A percentile compares a stretch with the other conserved stretches of the same genome.
Evolutionary conservation across 2,329 filamentous ascomycete species (phyloP).

Genomic region (Daldinia sp.): DNA sequence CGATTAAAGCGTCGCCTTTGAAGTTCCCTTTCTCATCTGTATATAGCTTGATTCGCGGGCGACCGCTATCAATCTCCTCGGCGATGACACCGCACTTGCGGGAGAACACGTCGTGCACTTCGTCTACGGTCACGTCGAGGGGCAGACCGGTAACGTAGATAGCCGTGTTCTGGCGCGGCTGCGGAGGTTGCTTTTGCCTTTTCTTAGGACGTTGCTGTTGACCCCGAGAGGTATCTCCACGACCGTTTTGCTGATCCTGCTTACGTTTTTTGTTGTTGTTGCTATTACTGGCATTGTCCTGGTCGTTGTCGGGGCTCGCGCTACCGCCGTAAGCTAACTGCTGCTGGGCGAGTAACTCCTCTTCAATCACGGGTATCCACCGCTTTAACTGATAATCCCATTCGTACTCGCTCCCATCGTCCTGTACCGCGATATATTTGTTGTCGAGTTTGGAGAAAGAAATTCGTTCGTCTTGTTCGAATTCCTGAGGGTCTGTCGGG

Average conservation of each 20-base stretch:
- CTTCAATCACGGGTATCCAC: slow-evolving; percentile 76
- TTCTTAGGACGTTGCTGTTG: slow-evolving; percentile 57
- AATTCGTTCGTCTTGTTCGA: slow-evolving; percentile 83
- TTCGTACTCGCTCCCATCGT: slow-evolving; percentile 86
- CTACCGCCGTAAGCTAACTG: slow-evolving; percentile 50
- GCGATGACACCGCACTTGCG: slow-evolving; percentile 89
- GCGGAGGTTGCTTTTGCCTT: slow-evolving; percentile 61
- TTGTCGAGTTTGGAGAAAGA: slow-evolving; percentile 86
- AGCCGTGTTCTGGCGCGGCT: slow-evolving; percentile 81
- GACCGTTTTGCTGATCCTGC: slow-evolving; percentile 51
- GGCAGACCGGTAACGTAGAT: slow-evolving; percentile 93
- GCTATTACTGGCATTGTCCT: slow-evolving; percentile 49
- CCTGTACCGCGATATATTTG: slow-evolving; percentile 86
- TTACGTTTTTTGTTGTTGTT: slow-evolving; percentile 56
- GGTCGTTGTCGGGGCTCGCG: slow-evolving; percentile 53
- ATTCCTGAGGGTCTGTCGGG: slow-evolving; percentile 73
- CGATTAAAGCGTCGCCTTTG: slow-evolving; percentile 92
- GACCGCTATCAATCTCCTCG: slow-evolving; percentile 90
- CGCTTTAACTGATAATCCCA: slow-evolving; percentile 77
- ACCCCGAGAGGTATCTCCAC: not conserved
- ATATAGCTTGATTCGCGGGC: slow-evolving; percentile 94
- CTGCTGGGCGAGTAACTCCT: slow-evolving; percentile 55
- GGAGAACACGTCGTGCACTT: slow-evolving; percentile 86
- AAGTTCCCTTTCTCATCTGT: slow-evolving; percentile 82
- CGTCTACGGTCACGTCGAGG: slow-evolving; percentile 78